Base-by-base conservation (phyloP, 2,329 filamentous ascomycete species). In the Pestalotiopsis sp. region DNA sequence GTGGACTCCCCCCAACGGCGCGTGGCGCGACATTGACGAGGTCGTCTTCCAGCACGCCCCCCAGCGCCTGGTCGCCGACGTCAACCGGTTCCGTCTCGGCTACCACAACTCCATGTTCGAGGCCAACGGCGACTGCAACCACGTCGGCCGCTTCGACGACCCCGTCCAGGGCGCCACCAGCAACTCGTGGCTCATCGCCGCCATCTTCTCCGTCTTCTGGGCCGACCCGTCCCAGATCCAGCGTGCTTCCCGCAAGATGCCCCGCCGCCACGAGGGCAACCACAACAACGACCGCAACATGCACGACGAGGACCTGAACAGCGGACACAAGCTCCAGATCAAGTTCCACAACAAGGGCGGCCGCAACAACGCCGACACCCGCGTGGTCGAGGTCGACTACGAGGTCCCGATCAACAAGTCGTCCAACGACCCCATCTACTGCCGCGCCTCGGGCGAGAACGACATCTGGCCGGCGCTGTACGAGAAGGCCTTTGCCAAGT, bases 401-500 rank as follows among this genome's bases (percentile, higher is more conserved):
- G 76, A 81, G 69, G 78, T 84, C 67, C 81, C 81, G 9, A 77
- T 83, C 68, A 82, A 84, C 78, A 84, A 83, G 77, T 81, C 80
- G 12, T 80, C 77, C 76, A 79, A 81, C 72, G 75, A 79, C 74
- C 81, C 80, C 27, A 71, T 84, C 27, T 84, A 83, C 76, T 81
- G 79, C 72, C 81, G 78, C 70, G 79, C 82, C 14, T 79, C 76
- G 69, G 80, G 82, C 71, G 78, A 78, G 14, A 77, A 77, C 69
- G 81, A 83, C 71, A 78, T 83, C 69, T 84, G 82, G 83, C 82
- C 83, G 1, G 75, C 79, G 31, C 76, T 84, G 59, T 84, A 84
- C 75, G 83, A 84, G 77, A 84, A 84, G 79, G 83, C 82, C 14
- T 84, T 84, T 68, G 77, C 83, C 72, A 82, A 82, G 75, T 84